These are phyloP conservation scores for Pleomassaria siparia DNA, from an alignment of 2,329 filamentous ascomycete species.

Conservation along the genomic window DNA sequence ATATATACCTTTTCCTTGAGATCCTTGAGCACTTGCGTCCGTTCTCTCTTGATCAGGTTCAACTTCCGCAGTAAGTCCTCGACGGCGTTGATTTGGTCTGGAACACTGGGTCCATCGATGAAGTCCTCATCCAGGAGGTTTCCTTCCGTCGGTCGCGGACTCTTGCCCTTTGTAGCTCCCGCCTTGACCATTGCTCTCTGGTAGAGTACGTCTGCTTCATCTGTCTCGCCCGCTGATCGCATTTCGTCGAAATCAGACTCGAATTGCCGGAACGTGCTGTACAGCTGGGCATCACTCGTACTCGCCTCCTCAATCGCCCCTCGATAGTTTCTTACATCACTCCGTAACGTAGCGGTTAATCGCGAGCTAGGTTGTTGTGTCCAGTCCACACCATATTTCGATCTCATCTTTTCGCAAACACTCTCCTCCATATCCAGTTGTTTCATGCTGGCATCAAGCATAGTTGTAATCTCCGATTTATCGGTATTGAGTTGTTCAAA, in stretches of 20 bases:
- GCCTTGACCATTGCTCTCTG: conserved; percentile 82
- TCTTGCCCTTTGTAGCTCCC: conserved; percentile 63
- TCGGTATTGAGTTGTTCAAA: conserved; percentile 79
- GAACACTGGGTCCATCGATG: conserved; percentile 75
- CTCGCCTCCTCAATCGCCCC: conserved; percentile 88
- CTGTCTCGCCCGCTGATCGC: conserved; percentile 81
- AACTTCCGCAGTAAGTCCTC: conserved; percentile 90
- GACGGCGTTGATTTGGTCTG: conserved; percentile 85
- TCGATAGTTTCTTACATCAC: conserved; percentile 83
- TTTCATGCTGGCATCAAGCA: conserved; percentile 79
- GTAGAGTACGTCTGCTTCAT: conserved; percentile 86
- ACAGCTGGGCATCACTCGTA: conserved; percentile 81
- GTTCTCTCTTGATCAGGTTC: conserved; percentile 87
- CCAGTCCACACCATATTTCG: conserved; percentile 95
- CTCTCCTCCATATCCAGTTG: conserved; percentile 96
- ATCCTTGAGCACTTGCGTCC: conserved; percentile 90
- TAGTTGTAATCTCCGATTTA: conserved; percentile 71
- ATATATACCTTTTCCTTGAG: conserved; percentile 86
- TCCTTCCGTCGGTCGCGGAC: conserved; percentile 65
- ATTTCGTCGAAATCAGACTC: conserved; percentile 93
- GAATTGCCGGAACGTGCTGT: conserved; percentile 80
- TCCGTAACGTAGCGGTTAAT: conserved; percentile 82
- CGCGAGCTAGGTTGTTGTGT: conserved; percentile 93
- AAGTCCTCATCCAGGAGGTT: conserved; percentile 93
- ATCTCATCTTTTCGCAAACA: conserved; percentile 98